phyloP scores from a whole-genome alignment of 495 filamentous ascomycete genomes.

The Entonaema liquescens region DNA sequence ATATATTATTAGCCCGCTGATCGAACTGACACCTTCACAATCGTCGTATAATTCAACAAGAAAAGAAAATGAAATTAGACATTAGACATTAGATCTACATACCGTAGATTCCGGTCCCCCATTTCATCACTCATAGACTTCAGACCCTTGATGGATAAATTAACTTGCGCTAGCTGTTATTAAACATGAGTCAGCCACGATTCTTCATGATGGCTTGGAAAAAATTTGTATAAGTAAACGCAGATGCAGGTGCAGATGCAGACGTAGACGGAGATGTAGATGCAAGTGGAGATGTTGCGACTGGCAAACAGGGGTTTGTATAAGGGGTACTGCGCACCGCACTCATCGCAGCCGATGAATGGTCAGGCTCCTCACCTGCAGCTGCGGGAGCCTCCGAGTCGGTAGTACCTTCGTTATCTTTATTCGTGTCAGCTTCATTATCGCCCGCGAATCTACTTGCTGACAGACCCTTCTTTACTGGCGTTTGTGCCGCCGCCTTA shows the following conservation, averaged over 20 bases:
- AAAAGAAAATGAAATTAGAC: neutral
- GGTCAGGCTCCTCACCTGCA: conserved; percentile 64
- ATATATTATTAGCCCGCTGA: conserved; percentile 23
- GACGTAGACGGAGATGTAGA: conserved; percentile 1
- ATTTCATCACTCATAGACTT: conserved; percentile 58
- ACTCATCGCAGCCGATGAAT: conserved; percentile 65
- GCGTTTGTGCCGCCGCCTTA: conserved; percentile 43
- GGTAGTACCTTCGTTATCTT: conserved; percentile 32
- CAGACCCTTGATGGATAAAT: conserved; percentile 54
- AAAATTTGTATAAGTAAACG: neutral
- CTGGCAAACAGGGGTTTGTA: conserved; percentile 43
- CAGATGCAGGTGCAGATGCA: conserved; percentile 1
- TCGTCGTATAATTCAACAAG: neutral
- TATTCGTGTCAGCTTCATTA: conserved; percentile 30
- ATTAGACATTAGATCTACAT: conserved; percentile 17
- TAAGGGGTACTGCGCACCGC: conserved; percentile 60
- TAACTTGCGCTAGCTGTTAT: conserved; percentile 60
- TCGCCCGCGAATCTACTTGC: conserved; percentile 56
- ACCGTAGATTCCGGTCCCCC: conserved; percentile 54
- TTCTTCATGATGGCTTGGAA: conserved; percentile 5
- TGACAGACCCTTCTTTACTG: conserved; percentile 52
- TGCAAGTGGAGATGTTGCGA: conserved; percentile 37
- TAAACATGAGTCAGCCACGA: conserved; percentile 36
- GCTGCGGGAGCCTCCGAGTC: conserved; percentile 46
- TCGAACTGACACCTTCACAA: neutral